These are phyloP conservation scores for Pestalotiopsis sp. DNA, from an alignment of 2,329 filamentous ascomycete species.

Conservation along the genomic window DNA sequence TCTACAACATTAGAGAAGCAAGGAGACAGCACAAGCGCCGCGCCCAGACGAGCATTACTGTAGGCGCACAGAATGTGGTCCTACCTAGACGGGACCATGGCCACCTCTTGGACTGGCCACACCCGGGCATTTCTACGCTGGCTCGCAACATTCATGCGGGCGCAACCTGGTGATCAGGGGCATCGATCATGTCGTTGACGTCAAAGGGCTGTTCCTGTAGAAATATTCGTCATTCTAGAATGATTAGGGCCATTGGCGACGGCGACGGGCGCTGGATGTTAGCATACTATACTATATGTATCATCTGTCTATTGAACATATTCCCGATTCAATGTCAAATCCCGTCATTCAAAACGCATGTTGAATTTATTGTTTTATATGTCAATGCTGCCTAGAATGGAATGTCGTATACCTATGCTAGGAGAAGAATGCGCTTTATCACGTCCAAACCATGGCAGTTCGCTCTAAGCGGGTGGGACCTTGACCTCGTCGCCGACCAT, in stretches of 20 bases:
- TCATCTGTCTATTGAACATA: constrained; percentile 4
- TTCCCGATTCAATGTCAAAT: neutral
- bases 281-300: constrained; percentile 11
- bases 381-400: neutral
- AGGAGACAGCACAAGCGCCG: constrained; percentile 2
- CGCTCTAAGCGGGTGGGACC: too few species aligned
- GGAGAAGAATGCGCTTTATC: too few species aligned
- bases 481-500: neutral
- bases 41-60: neutral
- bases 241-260: neutral
- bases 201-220: neutral
- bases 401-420: too few species aligned
- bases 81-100: neutral
- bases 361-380: neutral
- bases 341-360: too few species aligned
- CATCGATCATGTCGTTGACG: neutral
- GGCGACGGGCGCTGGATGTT: neutral
- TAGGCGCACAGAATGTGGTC: neutral
- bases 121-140: neutral
- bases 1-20: constrained; percentile 17
- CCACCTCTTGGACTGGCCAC: neutral
- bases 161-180: neutral
- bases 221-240: neutral
- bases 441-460: too few species aligned
- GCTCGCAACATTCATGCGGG: neutral